phyloP scores from a whole-genome alignment of 495 filamentous ascomycete species.

The Lentithecium fluviatile region DNA sequence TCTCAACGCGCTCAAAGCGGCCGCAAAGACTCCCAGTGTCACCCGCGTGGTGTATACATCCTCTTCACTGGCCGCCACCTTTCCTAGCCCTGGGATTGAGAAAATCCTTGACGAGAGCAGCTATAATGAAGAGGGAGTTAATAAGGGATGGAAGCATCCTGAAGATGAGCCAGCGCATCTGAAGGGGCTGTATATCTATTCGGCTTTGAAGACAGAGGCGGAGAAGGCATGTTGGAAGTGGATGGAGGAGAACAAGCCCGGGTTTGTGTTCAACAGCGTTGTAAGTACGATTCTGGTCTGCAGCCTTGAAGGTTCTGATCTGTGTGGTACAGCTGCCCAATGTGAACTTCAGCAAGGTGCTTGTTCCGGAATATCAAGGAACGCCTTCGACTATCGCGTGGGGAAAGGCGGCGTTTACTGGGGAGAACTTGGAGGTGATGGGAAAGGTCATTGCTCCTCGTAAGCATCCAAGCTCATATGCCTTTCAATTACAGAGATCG shows the following conservation, averaged over 20 bases:
- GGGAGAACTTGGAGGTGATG: conserved; percentile 5
- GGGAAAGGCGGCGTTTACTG: conserved; percentile 13
- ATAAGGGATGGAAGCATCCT: conserved; percentile 17
- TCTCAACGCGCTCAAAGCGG: conserved; percentile 29
- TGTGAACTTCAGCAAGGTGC: conserved; percentile 38
- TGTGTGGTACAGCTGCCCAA: conserved; percentile 42
- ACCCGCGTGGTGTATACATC: conserved; percentile 32
- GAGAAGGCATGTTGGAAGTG: conserved; percentile 58
- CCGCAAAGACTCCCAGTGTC: conserved; percentile 24
- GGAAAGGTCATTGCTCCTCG: conserved; percentile 8
- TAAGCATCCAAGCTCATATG: conserved; percentile 2
- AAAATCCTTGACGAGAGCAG: conserved; percentile 5
- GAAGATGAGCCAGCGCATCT: conserved; percentile 9
- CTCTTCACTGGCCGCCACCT: conserved; percentile 21
- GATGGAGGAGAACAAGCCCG: conserved; percentile 49
- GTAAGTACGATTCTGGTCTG: conserved; percentile 8
- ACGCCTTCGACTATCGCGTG: conserved; percentile 17
- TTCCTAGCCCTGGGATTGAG: not conserved
- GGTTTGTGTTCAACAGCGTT: conserved; percentile 52
- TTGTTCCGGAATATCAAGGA: conserved; percentile 24
- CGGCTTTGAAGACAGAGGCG: conserved; percentile 54
- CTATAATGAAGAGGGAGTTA: conserved; percentile 20
- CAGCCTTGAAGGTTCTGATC: not conserved
- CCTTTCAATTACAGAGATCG: not conserved
- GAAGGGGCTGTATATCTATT: conserved; percentile 46